Conservation (phyloP, 2,329 filamentous ascomycete genomes). For the Trichoderma atroviride region DNA sequence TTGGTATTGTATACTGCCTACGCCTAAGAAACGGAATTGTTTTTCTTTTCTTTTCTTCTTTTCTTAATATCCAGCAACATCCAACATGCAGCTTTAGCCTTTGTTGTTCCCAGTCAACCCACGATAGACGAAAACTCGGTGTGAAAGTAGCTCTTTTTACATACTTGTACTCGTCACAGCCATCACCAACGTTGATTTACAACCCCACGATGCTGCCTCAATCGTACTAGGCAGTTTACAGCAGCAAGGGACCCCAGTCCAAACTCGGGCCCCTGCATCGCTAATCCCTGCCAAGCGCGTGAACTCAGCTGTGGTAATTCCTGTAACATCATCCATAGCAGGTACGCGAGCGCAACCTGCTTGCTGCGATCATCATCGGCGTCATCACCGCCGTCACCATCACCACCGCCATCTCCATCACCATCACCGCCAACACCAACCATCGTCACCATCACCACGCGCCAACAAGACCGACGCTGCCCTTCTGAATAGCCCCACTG, state of each 20-base stretch:
- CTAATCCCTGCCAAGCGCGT: constrained; percentile 8
- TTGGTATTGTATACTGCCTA: too few relatives aligned
- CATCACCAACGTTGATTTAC: not conserved
- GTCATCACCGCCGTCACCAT: too few relatives aligned
- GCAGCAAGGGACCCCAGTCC: not conserved
- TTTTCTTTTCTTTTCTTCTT: too few relatives aligned
- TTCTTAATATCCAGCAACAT: too few relatives aligned
- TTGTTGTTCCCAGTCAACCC: too few relatives aligned
- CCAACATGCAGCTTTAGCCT: too few relatives aligned
- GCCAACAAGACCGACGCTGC: not conserved
- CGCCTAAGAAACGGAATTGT: too few relatives aligned
- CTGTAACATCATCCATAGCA: not conserved
- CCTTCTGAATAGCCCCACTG: not conserved
- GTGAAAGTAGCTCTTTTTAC: too few relatives aligned
- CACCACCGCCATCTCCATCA: too few relatives aligned
- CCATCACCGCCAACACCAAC: not conserved
- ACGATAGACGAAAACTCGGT: too few relatives aligned
- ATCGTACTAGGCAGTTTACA: too few relatives aligned
- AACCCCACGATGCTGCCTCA: not conserved
- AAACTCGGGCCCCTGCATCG: not conserved
- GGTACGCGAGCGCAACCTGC: not conserved
- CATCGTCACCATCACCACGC: not conserved
- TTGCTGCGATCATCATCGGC: not conserved
- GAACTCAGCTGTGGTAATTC: not conserved
- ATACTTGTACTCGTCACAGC: too few relatives aligned